Percentiles rank a stretch among this genome's conserved stretches.
Conservation (phyloP, 2,329 filamentous ascomycete species). For the Diplodia seriata region DNA sequence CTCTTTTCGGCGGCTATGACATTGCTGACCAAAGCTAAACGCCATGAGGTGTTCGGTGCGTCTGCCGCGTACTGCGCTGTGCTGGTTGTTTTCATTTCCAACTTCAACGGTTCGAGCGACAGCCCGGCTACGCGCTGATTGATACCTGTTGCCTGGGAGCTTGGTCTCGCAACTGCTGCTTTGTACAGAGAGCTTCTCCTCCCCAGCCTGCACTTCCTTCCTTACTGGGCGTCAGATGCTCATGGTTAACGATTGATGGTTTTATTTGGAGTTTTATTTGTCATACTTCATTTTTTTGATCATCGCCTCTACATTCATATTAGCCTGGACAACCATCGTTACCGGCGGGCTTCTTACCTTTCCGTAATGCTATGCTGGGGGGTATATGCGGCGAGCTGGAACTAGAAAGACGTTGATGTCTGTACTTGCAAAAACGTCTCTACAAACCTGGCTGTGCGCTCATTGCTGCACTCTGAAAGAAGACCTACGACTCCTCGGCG, state of each 20-base stretch:
- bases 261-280: slow-evolving; percentile 2
- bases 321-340: not conserved
- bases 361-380: slow-evolving; percentile 1
- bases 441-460: slow-evolving; percentile 13
- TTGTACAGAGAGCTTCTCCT: not conserved
- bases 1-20: slow-evolving; percentile 45
- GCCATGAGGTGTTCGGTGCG: slow-evolving; percentile 49
- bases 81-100: slow-evolving; percentile 50
- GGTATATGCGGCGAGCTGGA: slow-evolving; percentile 7
- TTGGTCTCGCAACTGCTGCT: not conserved
- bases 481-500: not conserved
- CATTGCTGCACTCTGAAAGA: not conserved
- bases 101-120: slow-evolving; percentile 38
- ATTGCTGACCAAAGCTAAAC: slow-evolving; percentile 45
- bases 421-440: not conserved
- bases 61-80: slow-evolving; percentile 51
- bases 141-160: not conserved
- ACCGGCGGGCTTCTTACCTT: not conserved
- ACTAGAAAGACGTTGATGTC: slow-evolving; percentile 1
- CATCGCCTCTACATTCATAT: not conserved
- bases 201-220: not conserved
- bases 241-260: not conserved
- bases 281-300: not conserved
- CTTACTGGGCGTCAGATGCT: slow-evolving; percentile 1
- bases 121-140: not conserved